Evolutionary conservation across 305 asterid species (phyloP).

Genomic region (Fraxinus sp.): DNA sequence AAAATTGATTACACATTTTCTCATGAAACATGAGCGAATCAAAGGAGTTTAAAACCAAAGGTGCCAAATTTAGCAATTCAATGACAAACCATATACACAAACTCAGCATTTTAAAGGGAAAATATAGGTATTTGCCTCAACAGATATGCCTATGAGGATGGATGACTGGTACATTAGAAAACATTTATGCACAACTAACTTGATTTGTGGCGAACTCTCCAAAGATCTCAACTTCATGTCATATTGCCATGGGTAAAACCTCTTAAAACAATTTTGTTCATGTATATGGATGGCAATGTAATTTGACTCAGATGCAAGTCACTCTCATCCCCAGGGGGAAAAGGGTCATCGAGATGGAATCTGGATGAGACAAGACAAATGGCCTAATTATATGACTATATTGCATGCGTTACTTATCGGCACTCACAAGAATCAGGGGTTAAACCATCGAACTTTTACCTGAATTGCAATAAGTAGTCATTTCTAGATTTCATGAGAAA

Average conservation of each 20-base stretch:
- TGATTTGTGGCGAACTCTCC: neutral
- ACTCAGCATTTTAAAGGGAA: neutral
- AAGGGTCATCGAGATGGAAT: neutral
- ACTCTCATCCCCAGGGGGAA: neutral
- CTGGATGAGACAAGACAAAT: neutral
- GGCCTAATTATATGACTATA: neutral
- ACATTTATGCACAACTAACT: neutral
- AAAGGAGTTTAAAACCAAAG: constrained; percentile 18
- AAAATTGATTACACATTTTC: constrained; percentile 2
- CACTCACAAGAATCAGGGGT: constrained; percentile 1
- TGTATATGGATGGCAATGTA: neutral
- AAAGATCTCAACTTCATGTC: neutral
- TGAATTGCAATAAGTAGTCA: constrained; percentile 4
- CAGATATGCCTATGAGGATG: neutral
- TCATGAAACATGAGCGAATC: neutral
- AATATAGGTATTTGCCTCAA: neutral
- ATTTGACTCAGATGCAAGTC: neutral
- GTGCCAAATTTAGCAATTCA: neutral
- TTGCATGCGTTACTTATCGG: neutral
- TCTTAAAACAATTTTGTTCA: neutral
- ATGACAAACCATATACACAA: neutral
- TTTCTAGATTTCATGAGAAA: constrained; percentile 13
- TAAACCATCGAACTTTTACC: constrained; percentile 4
- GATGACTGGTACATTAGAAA: neutral
- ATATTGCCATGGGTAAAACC: neutral